Evolutionary conservation across 1,284 basidiomycete genomes (phyloP).

Genomic region (Baeospora myosura): DNA sequence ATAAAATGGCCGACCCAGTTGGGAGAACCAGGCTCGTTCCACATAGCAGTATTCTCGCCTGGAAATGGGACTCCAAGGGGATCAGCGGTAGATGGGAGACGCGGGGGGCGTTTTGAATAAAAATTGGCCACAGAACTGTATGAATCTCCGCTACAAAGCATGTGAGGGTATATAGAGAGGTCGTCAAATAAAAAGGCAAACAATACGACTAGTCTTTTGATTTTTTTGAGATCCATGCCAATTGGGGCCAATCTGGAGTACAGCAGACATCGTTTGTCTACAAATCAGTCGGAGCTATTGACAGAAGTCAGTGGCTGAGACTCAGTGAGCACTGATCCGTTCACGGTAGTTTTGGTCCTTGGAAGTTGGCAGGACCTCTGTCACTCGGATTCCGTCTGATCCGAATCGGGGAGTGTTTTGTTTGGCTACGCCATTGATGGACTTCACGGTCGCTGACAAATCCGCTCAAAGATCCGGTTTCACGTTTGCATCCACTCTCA

Average conservation of each 20-base stretch:
- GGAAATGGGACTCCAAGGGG: conserved; percentile 44
- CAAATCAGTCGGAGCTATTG: too few species aligned
- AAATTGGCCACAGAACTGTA: conserved; percentile 37
- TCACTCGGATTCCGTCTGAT: too few species aligned
- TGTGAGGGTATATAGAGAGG: conserved; percentile 3
- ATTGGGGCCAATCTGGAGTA: not conserved
- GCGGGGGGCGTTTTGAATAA: conserved; percentile 9
- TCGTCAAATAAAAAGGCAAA: not conserved
- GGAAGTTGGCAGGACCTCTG: too few species aligned
- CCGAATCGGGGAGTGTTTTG: too few species aligned
- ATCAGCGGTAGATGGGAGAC: conserved; percentile 25
- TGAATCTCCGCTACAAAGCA: conserved; percentile 39
- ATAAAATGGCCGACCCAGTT: conserved; percentile 33
- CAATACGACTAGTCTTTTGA: conserved; percentile 1
- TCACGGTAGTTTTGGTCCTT: too few species aligned
- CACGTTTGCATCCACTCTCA: too few species aligned
- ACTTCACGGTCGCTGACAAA: too few species aligned
- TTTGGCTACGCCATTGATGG: too few species aligned
- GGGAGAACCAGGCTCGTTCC: conserved; percentile 26
- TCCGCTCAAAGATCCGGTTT: too few species aligned
- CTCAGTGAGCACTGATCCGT: too few species aligned
- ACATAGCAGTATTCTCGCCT: conserved; percentile 27
- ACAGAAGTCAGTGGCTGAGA: too few species aligned
- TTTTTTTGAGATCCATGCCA: not conserved
- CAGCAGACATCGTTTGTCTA: too few species aligned